These are phyloP conservation scores for Millerozyma acaciae DNA, from an alignment of 805 yeast species.

Conservation along the genomic window DNA sequence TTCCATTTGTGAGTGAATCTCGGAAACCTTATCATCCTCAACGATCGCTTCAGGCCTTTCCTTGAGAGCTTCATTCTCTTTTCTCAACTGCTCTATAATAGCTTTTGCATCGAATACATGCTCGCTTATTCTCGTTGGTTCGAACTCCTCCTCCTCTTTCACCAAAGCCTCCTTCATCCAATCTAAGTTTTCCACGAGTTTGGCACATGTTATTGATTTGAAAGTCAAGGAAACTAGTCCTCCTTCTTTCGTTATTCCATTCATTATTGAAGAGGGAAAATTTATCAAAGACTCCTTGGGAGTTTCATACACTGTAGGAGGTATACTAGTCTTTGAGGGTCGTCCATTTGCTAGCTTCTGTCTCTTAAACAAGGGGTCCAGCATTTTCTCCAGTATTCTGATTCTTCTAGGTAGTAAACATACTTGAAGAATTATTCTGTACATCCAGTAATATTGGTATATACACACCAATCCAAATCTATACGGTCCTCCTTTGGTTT, in stretches of 20 bases:
- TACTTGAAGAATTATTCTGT: too few relatives aligned
- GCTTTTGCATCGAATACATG: slow-evolving; percentile 13
- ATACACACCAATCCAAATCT: too few relatives aligned
- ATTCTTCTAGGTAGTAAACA: too few relatives aligned
- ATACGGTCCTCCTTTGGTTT: too few relatives aligned
- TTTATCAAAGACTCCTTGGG: slow-evolving; percentile 20
- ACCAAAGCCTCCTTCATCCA: slow-evolving; percentile 27
- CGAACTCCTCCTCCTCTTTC: slow-evolving; percentile 6
- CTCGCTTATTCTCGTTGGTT: slow-evolving; percentile 16
- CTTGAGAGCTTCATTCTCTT: slow-evolving; percentile 16
- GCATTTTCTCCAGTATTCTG: too few relatives aligned
- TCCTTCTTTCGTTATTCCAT: slow-evolving; percentile 39
- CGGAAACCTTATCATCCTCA: slow-evolving; percentile 3
- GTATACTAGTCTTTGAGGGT: slow-evolving; percentile 7
- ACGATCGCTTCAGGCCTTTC: slow-evolving; percentile 2
- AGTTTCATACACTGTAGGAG: slow-evolving; percentile 12
- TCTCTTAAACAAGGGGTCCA: slow-evolving; percentile 10
- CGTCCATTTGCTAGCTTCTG: slow-evolving; percentile 6
- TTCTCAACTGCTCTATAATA: slow-evolving; percentile 16
- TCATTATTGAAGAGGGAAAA: slow-evolving; percentile 30
- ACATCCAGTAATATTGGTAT: too few relatives aligned
- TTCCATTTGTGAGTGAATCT: slow-evolving; percentile 10
- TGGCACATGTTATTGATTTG: slow-evolving; percentile 35
- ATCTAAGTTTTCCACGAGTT: slow-evolving; percentile 33
- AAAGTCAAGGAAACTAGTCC: slow-evolving; percentile 40